Conservation (phyloP, 2,329 filamentous ascomycete genomes). For the Diaporthe ampelina region DNA sequence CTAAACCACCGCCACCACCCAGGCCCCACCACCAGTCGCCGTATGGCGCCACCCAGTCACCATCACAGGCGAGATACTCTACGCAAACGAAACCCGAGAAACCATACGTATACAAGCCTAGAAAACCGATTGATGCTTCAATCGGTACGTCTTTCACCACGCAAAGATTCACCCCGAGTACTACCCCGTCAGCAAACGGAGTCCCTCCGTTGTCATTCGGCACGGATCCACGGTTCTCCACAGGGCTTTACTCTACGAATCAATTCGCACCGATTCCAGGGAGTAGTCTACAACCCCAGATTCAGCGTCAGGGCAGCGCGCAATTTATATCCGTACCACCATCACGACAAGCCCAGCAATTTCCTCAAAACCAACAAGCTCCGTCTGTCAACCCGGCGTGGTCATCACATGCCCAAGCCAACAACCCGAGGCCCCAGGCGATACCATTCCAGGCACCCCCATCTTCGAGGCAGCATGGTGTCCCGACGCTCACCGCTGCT, state of each 20-base stretch:
- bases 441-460: conserved; percentile 13
- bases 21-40: conserved; percentile 43
- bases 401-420: conserved; percentile 26
- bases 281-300: conserved; percentile 49
- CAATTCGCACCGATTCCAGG: conserved; percentile 47
- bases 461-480: conserved; percentile 22
- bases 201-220: conserved; percentile 45
- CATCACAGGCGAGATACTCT: conserved; percentile 32
- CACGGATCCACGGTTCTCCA: conserved; percentile 44
- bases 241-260: conserved; percentile 44
- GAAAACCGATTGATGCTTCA: conserved; percentile 52
- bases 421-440: conserved; percentile 3
- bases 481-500: neutral
- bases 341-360: conserved; percentile 16
- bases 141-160: conserved; percentile 48
- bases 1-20: conserved; percentile 53
- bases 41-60: conserved; percentile 42
- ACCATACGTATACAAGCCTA: conserved; percentile 68
- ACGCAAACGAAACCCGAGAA: conserved; percentile 54
- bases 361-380: conserved; percentile 7
- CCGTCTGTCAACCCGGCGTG: conserved; percentile 36
- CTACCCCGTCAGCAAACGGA: conserved; percentile 32
- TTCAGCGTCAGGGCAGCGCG: conserved; percentile 33
- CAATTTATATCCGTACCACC: conserved; percentile 22
- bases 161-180: conserved; percentile 53